Evolutionary conservation across 176 grass and related monocot genomes (phyloP).

Genomic region (Paspalum notatum): DNA sequence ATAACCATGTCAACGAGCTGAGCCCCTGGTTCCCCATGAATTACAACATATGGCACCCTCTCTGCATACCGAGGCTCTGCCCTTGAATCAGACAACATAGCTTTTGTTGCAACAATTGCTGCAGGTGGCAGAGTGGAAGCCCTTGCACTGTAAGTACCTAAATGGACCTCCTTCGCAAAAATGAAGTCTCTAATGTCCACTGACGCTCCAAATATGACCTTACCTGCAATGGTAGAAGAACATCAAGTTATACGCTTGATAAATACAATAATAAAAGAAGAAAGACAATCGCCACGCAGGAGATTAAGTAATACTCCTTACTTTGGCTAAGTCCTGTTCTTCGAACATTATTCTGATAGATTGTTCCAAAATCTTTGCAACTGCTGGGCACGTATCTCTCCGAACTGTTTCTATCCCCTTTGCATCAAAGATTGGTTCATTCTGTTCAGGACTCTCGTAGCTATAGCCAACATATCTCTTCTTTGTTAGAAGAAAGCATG

Average conservation of each 20-base stretch:
- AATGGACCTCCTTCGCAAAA: constrained; percentile 91
- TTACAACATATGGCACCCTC: constrained; percentile 85
- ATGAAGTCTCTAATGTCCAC: constrained; percentile 82
- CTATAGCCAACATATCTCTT: constrained; percentile 98
- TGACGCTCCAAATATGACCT: constrained; percentile 84
- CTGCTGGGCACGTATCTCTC: constrained; percentile 88
- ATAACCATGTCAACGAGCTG: constrained; percentile 88
- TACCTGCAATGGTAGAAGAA: constrained; percentile 58
- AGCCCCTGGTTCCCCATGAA: constrained; percentile 93
- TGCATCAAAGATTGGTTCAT: constrained; percentile 81
- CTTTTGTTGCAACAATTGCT: constrained; percentile 92
- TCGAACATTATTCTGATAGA: constrained; percentile 94
- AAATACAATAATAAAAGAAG: constrained; percentile 23
- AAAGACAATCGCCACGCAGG: background rate
- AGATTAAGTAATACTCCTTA: constrained; percentile 49
- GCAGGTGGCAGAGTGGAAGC: constrained; percentile 76
- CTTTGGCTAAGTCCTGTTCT: constrained; percentile 74
- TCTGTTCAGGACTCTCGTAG: constrained; percentile 82
- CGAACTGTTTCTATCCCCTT: constrained; percentile 97
- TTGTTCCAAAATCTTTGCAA: constrained; percentile 88
- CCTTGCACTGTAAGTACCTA: constrained; percentile 76
- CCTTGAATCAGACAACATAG: constrained; percentile 71
- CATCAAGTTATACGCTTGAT: constrained; percentile 14
- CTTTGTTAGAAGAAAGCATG: constrained; percentile 97
- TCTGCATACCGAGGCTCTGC: constrained; percentile 82